Percentiles rank a stretch among this genome's conserved stretches.
These are phyloP conservation scores for Coccomyxa sp. DNA, from an alignment of 139 green algal species.

Conservation along the genomic window DNA sequence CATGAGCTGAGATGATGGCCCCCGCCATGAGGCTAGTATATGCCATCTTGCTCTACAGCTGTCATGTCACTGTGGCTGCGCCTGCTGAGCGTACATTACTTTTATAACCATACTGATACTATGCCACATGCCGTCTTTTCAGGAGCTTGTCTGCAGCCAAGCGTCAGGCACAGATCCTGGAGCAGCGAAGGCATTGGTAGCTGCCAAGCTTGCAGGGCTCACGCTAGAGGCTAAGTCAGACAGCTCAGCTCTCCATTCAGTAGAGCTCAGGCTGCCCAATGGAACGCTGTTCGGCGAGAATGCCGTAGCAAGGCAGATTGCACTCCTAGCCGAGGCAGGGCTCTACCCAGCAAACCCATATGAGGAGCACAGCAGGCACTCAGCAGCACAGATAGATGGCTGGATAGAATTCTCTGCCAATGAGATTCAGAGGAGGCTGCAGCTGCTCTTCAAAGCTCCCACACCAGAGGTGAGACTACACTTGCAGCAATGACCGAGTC, in stretches of 20 bases:
- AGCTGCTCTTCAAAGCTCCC: not conserved
- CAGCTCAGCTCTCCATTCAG: not conserved
- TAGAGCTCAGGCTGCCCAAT: not conserved
- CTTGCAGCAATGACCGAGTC: not conserved
- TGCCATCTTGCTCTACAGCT: no score
- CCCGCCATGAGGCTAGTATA: no score
- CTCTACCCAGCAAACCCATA: conserved; percentile 3
- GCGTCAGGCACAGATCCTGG: not conserved
- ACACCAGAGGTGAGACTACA: not conserved
- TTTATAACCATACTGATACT: no score
- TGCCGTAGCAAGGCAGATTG: not conserved
- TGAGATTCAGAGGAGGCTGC: not conserved
- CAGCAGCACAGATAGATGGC: conserved; percentile 4
- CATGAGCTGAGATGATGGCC: no score
- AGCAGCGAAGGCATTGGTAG: not conserved
- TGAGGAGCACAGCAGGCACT: not conserved
- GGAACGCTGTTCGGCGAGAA: not conserved
- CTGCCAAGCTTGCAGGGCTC: not conserved
- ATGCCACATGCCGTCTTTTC: no score
- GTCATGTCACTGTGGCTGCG: no score
- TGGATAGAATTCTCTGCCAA: conserved; percentile 5
- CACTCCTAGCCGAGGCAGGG: not conserved
- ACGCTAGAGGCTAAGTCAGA: not conserved
- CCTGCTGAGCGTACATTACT: no score
- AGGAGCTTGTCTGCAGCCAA: not conserved